Evolutionary conservation across 306 rosid genomes (phyloP), one percentile per base, ranked within the genome.

Genomic region (Cucumis hystrix): DNA sequence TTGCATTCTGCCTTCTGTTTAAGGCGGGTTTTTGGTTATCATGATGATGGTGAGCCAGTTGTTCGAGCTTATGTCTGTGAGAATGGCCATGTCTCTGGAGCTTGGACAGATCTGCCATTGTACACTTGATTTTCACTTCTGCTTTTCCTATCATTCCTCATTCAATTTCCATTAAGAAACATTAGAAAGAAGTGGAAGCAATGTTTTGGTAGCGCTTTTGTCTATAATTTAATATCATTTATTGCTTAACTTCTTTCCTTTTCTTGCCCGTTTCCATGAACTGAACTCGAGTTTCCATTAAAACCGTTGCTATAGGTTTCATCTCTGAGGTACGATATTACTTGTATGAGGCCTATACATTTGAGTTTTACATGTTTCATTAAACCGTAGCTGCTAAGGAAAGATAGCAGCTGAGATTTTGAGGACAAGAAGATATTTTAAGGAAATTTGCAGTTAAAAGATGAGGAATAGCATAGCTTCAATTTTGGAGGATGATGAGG

Each of bases 1-100:
- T 80, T 96, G 79, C 92, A 92, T 59, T 88, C 99, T 23, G 86
- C 98, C 2, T 96, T 96, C 82, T 96, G 99, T 74, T 79, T 96
- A 81, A 80, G 97, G 55, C 84, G 92, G 10, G 83, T 75, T 2
- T 92, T 88, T 10, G 99, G 97, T 3, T 96, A 58, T 85, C 98
- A 96, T 39, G 98, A 89, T 6, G 99, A 96, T 65, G 99, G 99
- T 0, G 98, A 96, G 49, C 99, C 99, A 9, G 91, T 92, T 12
- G 99, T 96, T 30, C 81, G 97, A 15, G 99, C 99, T 77, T 96
- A 81, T 78, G 99, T 96, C 58, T 96, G 99, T 33, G 96, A 90
- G 45, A 92, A 90, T 76, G 99, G 99, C 0, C 99, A 96, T 79
- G 99, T 96, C 55, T 91, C 99, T 13, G 99, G 99, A 6, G 98